Conservation (phyloP, 768 basidiomycete genomes). For the Tubosaeta sp. region DNA sequence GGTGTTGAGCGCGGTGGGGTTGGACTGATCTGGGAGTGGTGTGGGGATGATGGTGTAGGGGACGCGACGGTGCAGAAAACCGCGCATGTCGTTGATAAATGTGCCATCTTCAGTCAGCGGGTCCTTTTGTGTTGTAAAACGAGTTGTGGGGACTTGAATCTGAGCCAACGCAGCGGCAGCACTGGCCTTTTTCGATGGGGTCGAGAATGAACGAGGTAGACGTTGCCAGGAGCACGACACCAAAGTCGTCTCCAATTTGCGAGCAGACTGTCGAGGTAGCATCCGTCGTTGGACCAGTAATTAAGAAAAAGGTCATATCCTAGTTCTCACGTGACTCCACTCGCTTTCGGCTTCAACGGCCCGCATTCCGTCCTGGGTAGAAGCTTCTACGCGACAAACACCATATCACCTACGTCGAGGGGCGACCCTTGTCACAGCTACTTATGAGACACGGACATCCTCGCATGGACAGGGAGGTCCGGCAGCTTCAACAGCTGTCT, state of each 20-base stretch:
- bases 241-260: slow-evolving; percentile 36
- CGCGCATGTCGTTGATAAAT: slow-evolving; percentile 38
- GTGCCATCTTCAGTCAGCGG: slow-evolving; percentile 15
- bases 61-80: slow-evolving; percentile 45
- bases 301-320: neutral
- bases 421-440: no score
- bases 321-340: no score
- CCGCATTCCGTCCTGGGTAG: no score
- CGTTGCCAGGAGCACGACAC: slow-evolving; percentile 60
- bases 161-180: slow-evolving; percentile 47
- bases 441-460: no score
- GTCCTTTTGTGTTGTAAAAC: slow-evolving; percentile 28
- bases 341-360: no score
- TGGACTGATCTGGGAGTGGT: slow-evolving; percentile 52
- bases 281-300: slow-evolving; percentile 7
- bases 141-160: slow-evolving; percentile 37
- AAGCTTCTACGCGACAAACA: no score
- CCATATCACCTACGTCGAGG: no score
- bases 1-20: slow-evolving; percentile 37
- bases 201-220: slow-evolving; percentile 68
- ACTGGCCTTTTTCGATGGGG: slow-evolving; percentile 52
- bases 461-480: no score
- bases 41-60: slow-evolving; percentile 61
- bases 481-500: no score
- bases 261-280: slow-evolving; percentile 29